These are phyloP conservation scores for Saturnispora sekii DNA, from an alignment of 805 yeast genomes.

Conservation along the genomic window DNA sequence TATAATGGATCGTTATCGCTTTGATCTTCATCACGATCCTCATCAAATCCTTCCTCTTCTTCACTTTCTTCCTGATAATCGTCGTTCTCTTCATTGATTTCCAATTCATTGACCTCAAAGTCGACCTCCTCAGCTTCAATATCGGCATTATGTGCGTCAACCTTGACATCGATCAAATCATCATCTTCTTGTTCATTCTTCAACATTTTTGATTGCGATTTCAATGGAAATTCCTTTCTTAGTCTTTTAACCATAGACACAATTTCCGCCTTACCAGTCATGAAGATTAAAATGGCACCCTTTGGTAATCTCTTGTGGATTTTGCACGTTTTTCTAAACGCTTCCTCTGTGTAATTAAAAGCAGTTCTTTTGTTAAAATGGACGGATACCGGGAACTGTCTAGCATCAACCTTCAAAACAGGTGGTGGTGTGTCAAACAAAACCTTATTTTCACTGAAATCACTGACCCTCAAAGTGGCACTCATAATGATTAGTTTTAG, in stretches of 20 bases:
- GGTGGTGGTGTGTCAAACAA: slow-evolving; percentile 77
- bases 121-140: slow-evolving; percentile 86
- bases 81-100: slow-evolving; percentile 31
- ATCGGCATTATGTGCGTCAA: slow-evolving; percentile 51
- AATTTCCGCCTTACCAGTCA: slow-evolving; percentile 95
- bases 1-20: slow-evolving; percentile 69
- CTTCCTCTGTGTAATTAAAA: slow-evolving; percentile 75
- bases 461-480: slow-evolving; percentile 89
- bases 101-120: slow-evolving; percentile 34
- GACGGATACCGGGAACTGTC: slow-evolving; percentile 88
- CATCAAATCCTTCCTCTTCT: slow-evolving; percentile 64
- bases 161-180: slow-evolving; percentile 35
- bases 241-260: slow-evolving; percentile 61
- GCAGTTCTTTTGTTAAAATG: slow-evolving; percentile 82
- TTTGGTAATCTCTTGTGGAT: slow-evolving; percentile 82
- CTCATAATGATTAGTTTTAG: slow-evolving; percentile 90
- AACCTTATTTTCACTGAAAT: slow-evolving; percentile 72
- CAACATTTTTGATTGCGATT: slow-evolving; percentile 7
- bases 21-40: slow-evolving; percentile 59
- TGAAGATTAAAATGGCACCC: slow-evolving; percentile 84
- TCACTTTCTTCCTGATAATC: slow-evolving; percentile 34
- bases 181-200: slow-evolving; percentile 22
- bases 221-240: slow-evolving; percentile 56
- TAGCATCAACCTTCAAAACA: slow-evolving; percentile 76
- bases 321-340: slow-evolving; percentile 73